Evolutionary conservation across 2,329 filamentous ascomycete genomes (phyloP), one percentile per base, ranked within the genome.

Genomic region (Colletotrichum spaethianum): DNA sequence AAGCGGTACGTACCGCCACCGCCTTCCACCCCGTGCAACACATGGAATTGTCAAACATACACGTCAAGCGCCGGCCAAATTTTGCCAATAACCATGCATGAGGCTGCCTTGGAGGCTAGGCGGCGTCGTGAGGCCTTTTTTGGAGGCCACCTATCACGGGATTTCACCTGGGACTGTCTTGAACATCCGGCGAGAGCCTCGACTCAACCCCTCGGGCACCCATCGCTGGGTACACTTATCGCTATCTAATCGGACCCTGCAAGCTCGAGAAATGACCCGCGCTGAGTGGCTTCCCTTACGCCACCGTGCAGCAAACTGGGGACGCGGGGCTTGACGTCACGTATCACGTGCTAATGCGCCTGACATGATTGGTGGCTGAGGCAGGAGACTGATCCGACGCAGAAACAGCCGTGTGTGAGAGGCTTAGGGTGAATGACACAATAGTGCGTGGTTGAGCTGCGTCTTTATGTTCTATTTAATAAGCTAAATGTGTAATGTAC

Each of bases 321-420:
- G 36, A 20, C 61, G 62, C 28, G 69, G 69, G 69, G 69, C 69
- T 72, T 72, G 69, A 72, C 69, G 65, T 72, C 69, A 69, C 52
- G 38, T 6, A 23, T 72, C 69, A 72, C 69, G 69, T 72, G 69
- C 2, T 42, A 9, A 33, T 46, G 14, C 69, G 44, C 53, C 69
- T 71, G 64, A 68, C 64, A 40, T 38, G 52, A 69, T 64, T 50
- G 65, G 44, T 28, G 18, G 20, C 31, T 33, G 28, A 11, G 5
- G 8, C 33, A 36, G 33, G 33, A 8, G 33, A 36, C 33, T 36
- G 33, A 36, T 36, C 1, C 1, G 33, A 36, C 4, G 42, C 18
- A n/a, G 42, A n/a, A 18, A n/a, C 9, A 18, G 42, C 2, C n/a
- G 18, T n/a, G 42, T 46, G 20, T 11, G 5, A 20, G 42, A 9